Evolutionary conservation across 2,329 filamentous ascomycete genomes (phyloP), one percentile per base, ranked within the genome.

Genomic region (Ceratocystis destructans): DNA sequence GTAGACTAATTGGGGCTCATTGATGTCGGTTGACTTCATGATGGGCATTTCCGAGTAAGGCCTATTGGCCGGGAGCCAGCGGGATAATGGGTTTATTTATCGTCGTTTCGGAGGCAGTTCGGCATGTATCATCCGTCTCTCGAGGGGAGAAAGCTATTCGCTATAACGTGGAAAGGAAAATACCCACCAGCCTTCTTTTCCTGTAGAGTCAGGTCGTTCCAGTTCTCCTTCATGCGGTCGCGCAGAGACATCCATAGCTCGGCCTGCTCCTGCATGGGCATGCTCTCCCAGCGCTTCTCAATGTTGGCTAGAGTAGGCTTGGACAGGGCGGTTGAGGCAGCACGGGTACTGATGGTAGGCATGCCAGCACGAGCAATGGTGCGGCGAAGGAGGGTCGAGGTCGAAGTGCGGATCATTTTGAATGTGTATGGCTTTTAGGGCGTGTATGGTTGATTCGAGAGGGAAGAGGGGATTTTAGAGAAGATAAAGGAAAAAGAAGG

Each of bases 121-220:
- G 59, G 44, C 41, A 41, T 53, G 48, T 53, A 25, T 15, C 22
- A 10, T 15, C 48, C 20, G 48, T 7, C 57, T 31, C 68, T 28
- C 33, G 46, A 20, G 62, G 12, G 22, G 50, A 28, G 46, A 3
- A 6, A 37, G 55, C 28, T 8, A 41, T 41, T 41, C 25, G 48
- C 28, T 25, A 28, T 10, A 15, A 28, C 22, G 48, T 45, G 25
- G 4, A 41, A 59, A 45, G 63, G 55, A 50, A 59, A 50, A 62
- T 61, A 90, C 92, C 77, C 87, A 96, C 94, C 93, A 73, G 94
- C 94, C 83, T 96, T 97, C 89, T 99, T 96, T 85, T 99, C 94
- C 79, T 94, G 88, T 74, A 95, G 72, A 64, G 94, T 96, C 81
- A 99, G 82, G 75, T 97, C 90, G 75, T 87, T 85, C 94, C 94